Evolutionary conservation across 139 green algal genomes (phyloP).

Genomic region (Coelastrella sp.): DNA sequence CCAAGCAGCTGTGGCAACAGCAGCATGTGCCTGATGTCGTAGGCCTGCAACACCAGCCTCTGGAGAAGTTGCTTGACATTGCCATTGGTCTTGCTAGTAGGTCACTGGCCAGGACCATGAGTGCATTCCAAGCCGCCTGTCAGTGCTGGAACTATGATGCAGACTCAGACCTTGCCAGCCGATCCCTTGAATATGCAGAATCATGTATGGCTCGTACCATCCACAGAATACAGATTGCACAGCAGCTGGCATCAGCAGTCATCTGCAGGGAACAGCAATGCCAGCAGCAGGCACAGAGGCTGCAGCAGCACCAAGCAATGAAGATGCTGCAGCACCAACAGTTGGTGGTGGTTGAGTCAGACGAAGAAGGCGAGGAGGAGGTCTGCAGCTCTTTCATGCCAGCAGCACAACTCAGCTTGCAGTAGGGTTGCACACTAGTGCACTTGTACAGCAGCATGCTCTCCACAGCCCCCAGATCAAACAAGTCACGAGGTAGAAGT

Average conservation of each 20-base stretch:
- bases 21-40: not conserved
- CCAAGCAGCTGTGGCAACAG: not conserved
- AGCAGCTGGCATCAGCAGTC: slow-evolving; percentile 32
- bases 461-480: too few species aligned
- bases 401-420: not conserved
- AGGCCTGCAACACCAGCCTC: not conserved
- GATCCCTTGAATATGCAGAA: not conserved
- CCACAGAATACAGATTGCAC: slow-evolving; percentile 18
- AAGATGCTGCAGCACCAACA: not conserved
- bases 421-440: too few species aligned
- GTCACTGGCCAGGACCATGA: not conserved
- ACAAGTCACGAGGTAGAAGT: too few species aligned
- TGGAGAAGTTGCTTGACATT: slow-evolving; percentile 18
- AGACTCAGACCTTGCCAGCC: not conserved
- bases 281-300: not conserved
- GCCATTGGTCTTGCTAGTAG: slow-evolving; percentile 5
- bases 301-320: not conserved
- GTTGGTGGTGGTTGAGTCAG: not conserved
- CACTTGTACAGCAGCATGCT: too few species aligned
- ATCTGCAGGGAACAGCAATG: not conserved
- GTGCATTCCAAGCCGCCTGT: slow-evolving; percentile 11
- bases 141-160: not conserved
- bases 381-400: slow-evolving; percentile 25
- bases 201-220: slow-evolving; percentile 15
- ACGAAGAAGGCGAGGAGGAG: not conserved